Percentiles rank a stretch among this genome's conserved stretches.
phyloP scores from a whole-genome alignment of 2,329 filamentous ascomycete species.

The Mariannaea sp. region DNA sequence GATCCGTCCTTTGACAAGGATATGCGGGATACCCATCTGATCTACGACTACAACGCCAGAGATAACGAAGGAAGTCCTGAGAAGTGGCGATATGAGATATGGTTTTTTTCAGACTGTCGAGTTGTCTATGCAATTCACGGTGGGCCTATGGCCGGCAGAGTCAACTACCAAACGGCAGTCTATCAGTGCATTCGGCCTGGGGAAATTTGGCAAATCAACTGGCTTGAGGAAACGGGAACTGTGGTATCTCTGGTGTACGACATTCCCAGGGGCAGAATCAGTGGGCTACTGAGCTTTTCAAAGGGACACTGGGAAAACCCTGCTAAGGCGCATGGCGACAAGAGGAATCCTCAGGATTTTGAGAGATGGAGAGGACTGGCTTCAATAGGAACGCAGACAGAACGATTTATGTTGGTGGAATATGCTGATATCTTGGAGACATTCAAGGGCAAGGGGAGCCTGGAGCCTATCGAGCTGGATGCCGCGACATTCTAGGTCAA shows the following conservation, averaged over 20 bases:
- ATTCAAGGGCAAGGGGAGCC: slow-evolving; percentile 54
- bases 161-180: slow-evolving; percentile 58
- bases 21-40: slow-evolving; percentile 57
- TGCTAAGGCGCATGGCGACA: slow-evolving; percentile 58
- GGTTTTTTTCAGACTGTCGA: slow-evolving; percentile 60
- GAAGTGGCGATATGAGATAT: slow-evolving; percentile 66
- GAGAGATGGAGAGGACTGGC: slow-evolving; percentile 56
- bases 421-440: slow-evolving; percentile 57
- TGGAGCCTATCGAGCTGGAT: slow-evolving; percentile 49
- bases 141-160: slow-evolving; percentile 61
- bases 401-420: slow-evolving; percentile 57
- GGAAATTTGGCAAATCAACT: slow-evolving; percentile 64
- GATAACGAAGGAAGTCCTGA: slow-evolving; percentile 54
- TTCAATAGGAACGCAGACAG: slow-evolving; percentile 54
- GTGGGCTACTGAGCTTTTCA: slow-evolving; percentile 58
- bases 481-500: slow-evolving; percentile 12
- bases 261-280: slow-evolving; percentile 53
- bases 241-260: slow-evolving; percentile 61
- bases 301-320: slow-evolving; percentile 60
- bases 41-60: slow-evolving; percentile 61
- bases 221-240: slow-evolving; percentile 65
- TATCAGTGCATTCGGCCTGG: slow-evolving; percentile 63
- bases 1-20: slow-evolving; percentile 49
- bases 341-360: slow-evolving; percentile 56
- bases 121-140: slow-evolving; percentile 65